Conservation (phyloP, 306 rosid species). For the Acmispon strigosus region DNA sequence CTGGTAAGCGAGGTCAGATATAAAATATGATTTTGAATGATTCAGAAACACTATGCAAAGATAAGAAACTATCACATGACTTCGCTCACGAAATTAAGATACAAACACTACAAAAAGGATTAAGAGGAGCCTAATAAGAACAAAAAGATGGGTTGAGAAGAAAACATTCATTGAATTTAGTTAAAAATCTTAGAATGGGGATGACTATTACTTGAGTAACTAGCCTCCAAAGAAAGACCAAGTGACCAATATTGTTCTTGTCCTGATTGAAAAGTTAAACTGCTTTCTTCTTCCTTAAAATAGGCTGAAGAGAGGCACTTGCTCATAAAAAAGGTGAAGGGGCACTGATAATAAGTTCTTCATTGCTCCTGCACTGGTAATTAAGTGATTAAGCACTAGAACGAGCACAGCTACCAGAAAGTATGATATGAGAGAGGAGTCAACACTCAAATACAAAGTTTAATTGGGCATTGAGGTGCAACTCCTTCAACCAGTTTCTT, state of each 20-base stretch:
- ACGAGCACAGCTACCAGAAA: background rate
- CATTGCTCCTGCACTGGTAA: background rate
- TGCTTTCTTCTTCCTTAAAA: background rate
- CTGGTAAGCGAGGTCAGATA: background rate
- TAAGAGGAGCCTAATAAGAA: background rate
- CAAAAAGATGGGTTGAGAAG: background rate
- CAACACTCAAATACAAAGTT: background rate
- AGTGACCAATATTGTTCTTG: background rate
- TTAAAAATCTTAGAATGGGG: background rate
- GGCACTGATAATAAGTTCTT: background rate
- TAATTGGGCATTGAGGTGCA: background rate
- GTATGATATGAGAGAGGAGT: background rate
- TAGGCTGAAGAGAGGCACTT: background rate
- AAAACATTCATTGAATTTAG: background rate
- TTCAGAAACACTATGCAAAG: background rate
- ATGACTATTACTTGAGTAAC: background rate
- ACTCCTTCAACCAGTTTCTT: constrained; percentile 69
- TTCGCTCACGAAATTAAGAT: background rate
- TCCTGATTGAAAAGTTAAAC: background rate
- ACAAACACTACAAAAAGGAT: background rate
- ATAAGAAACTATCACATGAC: background rate
- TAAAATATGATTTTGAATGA: background rate
- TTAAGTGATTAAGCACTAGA: background rate
- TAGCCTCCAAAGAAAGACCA: background rate
- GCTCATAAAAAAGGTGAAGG: background rate